A percentile compares a stretch with the other conserved stretches of the same genome.
Evolutionary conservation across 1,284 basidiomycete genomes (phyloP).

Genomic region (Sanghuangporus sanghuang): DNA sequence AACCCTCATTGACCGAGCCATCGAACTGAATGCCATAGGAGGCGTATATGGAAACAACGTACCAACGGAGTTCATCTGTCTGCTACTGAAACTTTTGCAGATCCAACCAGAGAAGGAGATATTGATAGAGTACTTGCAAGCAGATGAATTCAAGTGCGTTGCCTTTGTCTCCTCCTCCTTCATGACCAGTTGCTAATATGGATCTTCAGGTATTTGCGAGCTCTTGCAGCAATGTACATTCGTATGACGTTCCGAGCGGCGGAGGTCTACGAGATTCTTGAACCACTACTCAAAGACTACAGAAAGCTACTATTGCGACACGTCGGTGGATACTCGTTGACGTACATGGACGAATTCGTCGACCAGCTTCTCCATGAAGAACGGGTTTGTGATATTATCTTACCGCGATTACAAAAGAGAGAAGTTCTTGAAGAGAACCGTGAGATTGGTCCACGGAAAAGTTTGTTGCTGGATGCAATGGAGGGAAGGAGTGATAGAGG

Average conservation of each 20-base stretch:
- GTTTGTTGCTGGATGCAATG: constrained; percentile 78
- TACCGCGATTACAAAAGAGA: constrained; percentile 86
- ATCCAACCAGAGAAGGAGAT: constrained; percentile 98
- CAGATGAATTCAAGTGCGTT: constrained; percentile 95
- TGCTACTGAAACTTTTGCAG: constrained; percentile 92
- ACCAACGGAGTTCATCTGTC: constrained; percentile 88
- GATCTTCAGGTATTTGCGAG: constrained; percentile 77
- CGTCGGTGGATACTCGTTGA: constrained; percentile 78
- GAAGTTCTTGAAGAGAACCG: constrained; percentile 88
- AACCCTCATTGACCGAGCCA: constrained; percentile 88
- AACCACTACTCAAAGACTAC: constrained; percentile 92
- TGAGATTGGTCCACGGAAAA: constrained; percentile 80
- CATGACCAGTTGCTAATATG: not conserved
- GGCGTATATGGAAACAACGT: constrained; percentile 92
- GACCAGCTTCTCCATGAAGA: constrained; percentile 85
- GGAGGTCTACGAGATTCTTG: constrained; percentile 90
- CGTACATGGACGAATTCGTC: constrained; percentile 91
- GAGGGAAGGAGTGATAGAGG: constrained; percentile 49
- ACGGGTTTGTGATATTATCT: constrained; percentile 93
- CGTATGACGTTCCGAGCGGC: constrained; percentile 88
- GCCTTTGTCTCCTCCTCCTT: not conserved
- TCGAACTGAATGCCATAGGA: constrained; percentile 79
- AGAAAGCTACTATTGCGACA: constrained; percentile 81
- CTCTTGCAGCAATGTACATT: constrained; percentile 91
- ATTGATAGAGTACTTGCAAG: constrained; percentile 88